Evolutionary conservation across 306 rosid genomes (phyloP).

Genomic region (Delonix regia): DNA sequence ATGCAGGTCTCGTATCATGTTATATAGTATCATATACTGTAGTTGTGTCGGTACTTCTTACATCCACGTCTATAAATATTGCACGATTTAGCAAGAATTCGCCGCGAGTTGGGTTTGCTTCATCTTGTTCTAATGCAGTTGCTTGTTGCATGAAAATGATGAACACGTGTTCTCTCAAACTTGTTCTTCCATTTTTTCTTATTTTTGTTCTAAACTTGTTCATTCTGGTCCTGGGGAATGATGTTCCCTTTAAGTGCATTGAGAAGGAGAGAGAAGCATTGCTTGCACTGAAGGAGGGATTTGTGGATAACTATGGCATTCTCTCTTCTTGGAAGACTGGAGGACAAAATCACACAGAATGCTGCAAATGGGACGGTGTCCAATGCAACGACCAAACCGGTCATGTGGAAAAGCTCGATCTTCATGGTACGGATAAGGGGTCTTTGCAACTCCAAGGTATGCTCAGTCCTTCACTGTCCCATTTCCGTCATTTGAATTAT

Average conservation of each 20-base stretch:
- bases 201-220: too few species aligned
- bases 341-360: neutral
- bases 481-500: neutral
- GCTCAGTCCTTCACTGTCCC: neutral
- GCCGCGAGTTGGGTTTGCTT: too few species aligned
- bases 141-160: too few species aligned
- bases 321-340: neutral
- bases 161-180: too few species aligned
- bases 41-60: too few species aligned
- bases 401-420: conserved; percentile 1
- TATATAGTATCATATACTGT: too few species aligned
- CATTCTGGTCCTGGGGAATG: too few species aligned
- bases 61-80: too few species aligned
- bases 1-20: too few species aligned
- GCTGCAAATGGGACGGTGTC: neutral
- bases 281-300: neutral
- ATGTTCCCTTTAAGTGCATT: neutral
- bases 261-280: neutral
- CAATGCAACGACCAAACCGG: neutral
- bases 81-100: too few species aligned
- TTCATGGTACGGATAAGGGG: neutral
- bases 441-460: neutral
- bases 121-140: too few species aligned
- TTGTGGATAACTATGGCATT: neutral
- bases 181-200: too few species aligned